Percentiles rank a stretch among this genome's conserved stretches.
These are phyloP conservation scores for Stagonosporopsis vannaccii DNA, from an alignment of 2,329 filamentous ascomycete species.

Conservation along the genomic window DNA sequence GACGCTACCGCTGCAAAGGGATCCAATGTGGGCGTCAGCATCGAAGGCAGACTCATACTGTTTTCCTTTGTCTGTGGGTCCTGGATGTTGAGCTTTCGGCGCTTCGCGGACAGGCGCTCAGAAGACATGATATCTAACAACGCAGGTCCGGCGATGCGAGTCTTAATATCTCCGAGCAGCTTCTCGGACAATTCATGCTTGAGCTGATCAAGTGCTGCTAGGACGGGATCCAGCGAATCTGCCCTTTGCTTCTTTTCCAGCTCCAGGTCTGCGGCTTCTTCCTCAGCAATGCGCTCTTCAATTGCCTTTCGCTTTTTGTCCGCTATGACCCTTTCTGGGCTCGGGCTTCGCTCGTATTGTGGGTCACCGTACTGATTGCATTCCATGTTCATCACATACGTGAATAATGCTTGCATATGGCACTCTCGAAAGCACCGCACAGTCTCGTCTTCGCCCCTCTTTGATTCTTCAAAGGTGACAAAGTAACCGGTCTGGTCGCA, in stretches of 20 bases:
- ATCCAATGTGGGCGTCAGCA: conserved; percentile 64
- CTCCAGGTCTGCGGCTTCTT: conserved; percentile 83
- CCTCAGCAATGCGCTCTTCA: conserved; percentile 69
- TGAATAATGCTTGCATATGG: conserved; percentile 86
- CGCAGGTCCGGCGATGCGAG: conserved; percentile 81
- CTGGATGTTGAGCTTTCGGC: conserved; percentile 78
- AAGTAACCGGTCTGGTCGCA: conserved; percentile 89
- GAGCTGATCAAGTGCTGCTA: conserved; percentile 80
- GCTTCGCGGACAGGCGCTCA: conserved; percentile 77
- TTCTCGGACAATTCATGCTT: conserved; percentile 84
- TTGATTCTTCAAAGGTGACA: conserved; percentile 84
- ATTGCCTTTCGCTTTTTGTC: conserved; percentile 68
- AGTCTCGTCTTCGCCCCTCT: conserved; percentile 78
- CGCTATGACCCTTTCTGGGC: conserved; percentile 57
- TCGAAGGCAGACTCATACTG: conserved; percentile 62
- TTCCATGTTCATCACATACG: conserved; percentile 91
- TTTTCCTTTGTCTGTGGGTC: conserved; percentile 68
- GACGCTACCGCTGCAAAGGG: conserved; percentile 71
- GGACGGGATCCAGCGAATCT: conserved; percentile 87
- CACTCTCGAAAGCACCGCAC: conserved; percentile 80
- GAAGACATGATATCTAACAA: conserved; percentile 86
- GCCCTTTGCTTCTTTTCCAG: conserved; percentile 89
- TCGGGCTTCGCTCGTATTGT: conserved; percentile 64
- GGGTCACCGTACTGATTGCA: conserved; percentile 74
- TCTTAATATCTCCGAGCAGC: conserved; percentile 86